Evolutionary conservation across 208 protist species (phyloP).

Genomic region (Acanthamoeba culbertsoni): DNA sequence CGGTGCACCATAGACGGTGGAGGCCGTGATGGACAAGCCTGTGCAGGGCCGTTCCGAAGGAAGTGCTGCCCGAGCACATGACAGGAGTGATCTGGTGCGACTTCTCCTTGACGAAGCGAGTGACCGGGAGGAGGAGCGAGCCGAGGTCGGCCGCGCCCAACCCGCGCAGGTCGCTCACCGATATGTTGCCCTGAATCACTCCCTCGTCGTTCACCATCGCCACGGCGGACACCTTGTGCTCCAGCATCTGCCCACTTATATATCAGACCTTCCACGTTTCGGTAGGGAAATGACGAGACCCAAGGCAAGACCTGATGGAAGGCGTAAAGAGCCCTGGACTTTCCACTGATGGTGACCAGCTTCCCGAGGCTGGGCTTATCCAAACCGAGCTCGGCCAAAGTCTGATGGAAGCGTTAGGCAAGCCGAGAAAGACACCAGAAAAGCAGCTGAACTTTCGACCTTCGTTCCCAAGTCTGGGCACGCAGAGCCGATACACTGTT

Average conservation of each 20-base stretch:
- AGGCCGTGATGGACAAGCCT: background rate
- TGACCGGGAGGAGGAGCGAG: background rate
- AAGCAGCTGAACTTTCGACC: background rate
- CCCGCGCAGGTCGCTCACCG: background rate
- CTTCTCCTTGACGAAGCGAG: background rate
- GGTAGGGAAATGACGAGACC: background rate
- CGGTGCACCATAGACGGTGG: slow-evolving; percentile 3
- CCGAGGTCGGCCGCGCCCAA: background rate
- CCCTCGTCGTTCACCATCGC: background rate
- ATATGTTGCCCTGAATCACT: background rate
- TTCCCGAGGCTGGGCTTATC: background rate
- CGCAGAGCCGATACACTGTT: background rate
- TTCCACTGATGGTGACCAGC: background rate
- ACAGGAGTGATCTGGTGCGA: background rate
- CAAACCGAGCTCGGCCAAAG: background rate
- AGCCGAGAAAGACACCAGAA: background rate
- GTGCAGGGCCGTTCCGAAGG: background rate
- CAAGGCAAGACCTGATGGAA: background rate
- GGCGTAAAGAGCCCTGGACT: background rate
- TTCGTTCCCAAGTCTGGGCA: background rate
- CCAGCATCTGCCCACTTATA: background rate
- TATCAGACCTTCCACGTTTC: no score
- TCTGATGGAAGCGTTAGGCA: background rate
- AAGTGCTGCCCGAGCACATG: background rate
- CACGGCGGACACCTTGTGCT: background rate